phyloP scores from a whole-genome alignment of 2,329 filamentous ascomycete genomes.

The Elsinoe necatrix region DNA sequence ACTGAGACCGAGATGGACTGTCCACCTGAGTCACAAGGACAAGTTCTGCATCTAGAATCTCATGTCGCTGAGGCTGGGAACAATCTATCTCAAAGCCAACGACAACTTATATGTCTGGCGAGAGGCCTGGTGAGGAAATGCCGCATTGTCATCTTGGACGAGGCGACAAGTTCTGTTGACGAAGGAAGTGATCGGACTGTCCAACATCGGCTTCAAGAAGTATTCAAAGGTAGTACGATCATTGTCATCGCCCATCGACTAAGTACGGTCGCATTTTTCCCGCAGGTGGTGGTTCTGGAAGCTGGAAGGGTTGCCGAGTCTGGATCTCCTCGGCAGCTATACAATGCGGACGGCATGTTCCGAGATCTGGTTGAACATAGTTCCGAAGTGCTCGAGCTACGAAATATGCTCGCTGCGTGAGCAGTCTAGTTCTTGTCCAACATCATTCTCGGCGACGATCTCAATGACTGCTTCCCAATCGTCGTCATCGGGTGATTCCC shows the following conservation, averaged over 20 bases:
- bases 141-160: slow-evolving; percentile 40
- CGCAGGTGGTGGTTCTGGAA: slow-evolving; percentile 45
- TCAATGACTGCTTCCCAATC: slow-evolving; percentile 13
- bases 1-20: slow-evolving; percentile 60
- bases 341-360: slow-evolving; percentile 15
- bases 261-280: slow-evolving; percentile 47
- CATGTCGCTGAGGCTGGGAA: slow-evolving; percentile 51
- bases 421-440: background rate
- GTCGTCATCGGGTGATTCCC: slow-evolving; percentile 15
- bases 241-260: slow-evolving; percentile 50
- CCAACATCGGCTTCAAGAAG: slow-evolving; percentile 34
- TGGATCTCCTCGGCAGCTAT: slow-evolving; percentile 21
- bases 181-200: slow-evolving; percentile 19
- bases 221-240: slow-evolving; percentile 51
- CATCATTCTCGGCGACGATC: background rate
- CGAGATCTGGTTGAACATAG: background rate
- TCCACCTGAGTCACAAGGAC: slow-evolving; percentile 34
- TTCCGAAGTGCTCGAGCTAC: background rate
- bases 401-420: background rate
- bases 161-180: slow-evolving; percentile 31
- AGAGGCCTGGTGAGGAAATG: slow-evolving; percentile 51
- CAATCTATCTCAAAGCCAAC: slow-evolving; percentile 55
- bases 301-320: slow-evolving; percentile 40
- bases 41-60: slow-evolving; percentile 49
- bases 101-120: slow-evolving; percentile 55